Percentiles rank a stretch among this genome's conserved stretches.
Evolutionary conservation across 2,329 filamentous ascomycete genomes (phyloP).

Genomic region (Apiospora saccharicola): DNA sequence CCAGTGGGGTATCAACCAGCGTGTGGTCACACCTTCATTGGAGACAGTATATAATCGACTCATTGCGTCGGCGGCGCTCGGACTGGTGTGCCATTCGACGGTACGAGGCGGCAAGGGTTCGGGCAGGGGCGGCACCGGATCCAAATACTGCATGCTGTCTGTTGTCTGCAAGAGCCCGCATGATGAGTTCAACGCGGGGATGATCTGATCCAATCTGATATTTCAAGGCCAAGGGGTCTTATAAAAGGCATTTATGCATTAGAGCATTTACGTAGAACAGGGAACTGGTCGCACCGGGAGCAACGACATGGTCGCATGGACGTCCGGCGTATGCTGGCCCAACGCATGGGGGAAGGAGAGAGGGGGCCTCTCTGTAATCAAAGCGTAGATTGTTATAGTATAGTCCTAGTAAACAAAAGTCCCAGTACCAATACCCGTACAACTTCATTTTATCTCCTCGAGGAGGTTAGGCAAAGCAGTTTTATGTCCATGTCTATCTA

Average conservation of each 20-base stretch:
- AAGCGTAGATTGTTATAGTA: not conserved
- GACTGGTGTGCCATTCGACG: not conserved
- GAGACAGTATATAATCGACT: not conserved
- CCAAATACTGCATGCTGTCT: not conserved
- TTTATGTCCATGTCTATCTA: not conserved
- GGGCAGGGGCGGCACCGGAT: not conserved
- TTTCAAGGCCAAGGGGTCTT: not conserved
- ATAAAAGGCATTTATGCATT: not conserved
- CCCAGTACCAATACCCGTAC: not conserved
- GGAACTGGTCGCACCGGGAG: not conserved
- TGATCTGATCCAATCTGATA: conserved; percentile 3
- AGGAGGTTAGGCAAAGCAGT: not conserved
- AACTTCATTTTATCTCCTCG: not conserved
- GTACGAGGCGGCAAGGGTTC: conserved; percentile 2
- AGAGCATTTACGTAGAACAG: not conserved
- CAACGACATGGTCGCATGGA: not conserved
- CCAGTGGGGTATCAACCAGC: not conserved
- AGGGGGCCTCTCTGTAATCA: not conserved
- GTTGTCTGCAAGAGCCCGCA: not conserved
- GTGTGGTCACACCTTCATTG: not conserved
- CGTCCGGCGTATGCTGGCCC: not conserved
- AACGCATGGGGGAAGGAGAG: not conserved
- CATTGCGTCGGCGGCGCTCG: not conserved
- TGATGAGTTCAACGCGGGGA: not conserved
- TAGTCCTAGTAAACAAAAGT: not conserved